A percentile compares a stretch with the other conserved stretches of the same genome.
Evolutionary conservation across 148 eudicot species (phyloP).

Genomic region (Oxyria digyna): DNA sequence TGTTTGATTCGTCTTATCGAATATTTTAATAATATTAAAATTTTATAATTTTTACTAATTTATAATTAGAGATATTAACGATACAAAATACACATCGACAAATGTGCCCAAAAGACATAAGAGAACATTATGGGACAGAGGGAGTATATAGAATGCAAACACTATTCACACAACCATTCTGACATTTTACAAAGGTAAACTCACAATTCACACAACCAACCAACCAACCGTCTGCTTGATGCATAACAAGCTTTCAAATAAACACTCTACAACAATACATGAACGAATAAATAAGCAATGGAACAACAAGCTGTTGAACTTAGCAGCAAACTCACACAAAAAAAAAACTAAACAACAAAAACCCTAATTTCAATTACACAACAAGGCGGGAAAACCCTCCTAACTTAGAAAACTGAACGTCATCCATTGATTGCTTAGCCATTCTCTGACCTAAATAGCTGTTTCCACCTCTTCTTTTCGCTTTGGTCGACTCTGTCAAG

Average conservation of each 20-base stretch:
- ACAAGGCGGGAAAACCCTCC: constrained; percentile 20
- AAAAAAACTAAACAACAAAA: constrained; percentile 11
- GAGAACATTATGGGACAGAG: no score
- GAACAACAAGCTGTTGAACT: not conserved
- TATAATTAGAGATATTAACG: no score
- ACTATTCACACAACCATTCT: no score
- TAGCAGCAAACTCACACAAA: no score
- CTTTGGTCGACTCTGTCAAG: constrained; percentile 75
- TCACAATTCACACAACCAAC: constrained; percentile 1
- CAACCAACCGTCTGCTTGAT: not conserved
- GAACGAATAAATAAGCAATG: constrained; percentile 1
- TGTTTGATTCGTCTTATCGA: no score
- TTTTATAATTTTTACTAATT: no score
- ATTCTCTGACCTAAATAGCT: constrained; percentile 21
- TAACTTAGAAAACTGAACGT: constrained; percentile 67
- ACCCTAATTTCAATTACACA: constrained; percentile 37
- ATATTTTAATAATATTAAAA: no score
- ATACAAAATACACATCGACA: no score
- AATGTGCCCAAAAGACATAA: no score
- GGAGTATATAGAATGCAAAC: no score
- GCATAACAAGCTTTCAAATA: constrained; percentile 1
- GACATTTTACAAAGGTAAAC: not conserved
- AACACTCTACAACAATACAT: constrained; percentile 8
- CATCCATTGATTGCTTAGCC: constrained; percentile 77
- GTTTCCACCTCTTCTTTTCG: constrained; percentile 48